Percentiles rank a stretch among this genome's conserved stretches.
These are phyloP conservation scores for Lepidium didymum DNA, from an alignment of 345 rosid species.

Conservation along the genomic window DNA sequence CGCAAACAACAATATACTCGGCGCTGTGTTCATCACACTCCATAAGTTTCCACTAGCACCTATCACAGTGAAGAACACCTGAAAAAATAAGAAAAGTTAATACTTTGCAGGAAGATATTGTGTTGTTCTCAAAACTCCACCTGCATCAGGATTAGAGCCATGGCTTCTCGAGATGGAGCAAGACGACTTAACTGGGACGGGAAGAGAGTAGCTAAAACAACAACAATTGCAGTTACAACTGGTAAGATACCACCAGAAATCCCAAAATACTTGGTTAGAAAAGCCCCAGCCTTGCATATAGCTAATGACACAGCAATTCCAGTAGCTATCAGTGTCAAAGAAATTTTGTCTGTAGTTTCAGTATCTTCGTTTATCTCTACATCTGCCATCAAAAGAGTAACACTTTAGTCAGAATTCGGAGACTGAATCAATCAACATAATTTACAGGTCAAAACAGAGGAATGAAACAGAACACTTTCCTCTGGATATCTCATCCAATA, in stretches of 20 bases:
- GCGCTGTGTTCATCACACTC: slow-evolving; percentile 75
- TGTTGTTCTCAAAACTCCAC: slow-evolving; percentile 22
- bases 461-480: no score
- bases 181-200: slow-evolving; percentile 65
- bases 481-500: no score
- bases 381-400: slow-evolving; percentile 30
- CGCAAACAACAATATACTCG: slow-evolving; percentile 80
- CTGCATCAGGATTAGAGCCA: slow-evolving; percentile 93
- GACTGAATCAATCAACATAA: background rate
- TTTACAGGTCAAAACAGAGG: no score
- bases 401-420: background rate
- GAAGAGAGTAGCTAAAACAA: slow-evolving; percentile 59
- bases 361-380: slow-evolving; percentile 29
- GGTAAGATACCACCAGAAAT: slow-evolving; percentile 73
- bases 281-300: slow-evolving; percentile 68
- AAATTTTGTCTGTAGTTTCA: slow-evolving; percentile 41
- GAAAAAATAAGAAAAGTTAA: background rate
- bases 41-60: slow-evolving; percentile 86
- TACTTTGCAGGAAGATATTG: background rate
- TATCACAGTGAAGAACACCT: slow-evolving; percentile 84
- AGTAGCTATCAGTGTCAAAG: slow-evolving; percentile 51
- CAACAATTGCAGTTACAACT: slow-evolving; percentile 66
- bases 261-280: slow-evolving; percentile 44
- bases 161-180: slow-evolving; percentile 84
- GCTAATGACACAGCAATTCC: slow-evolving; percentile 72